These are phyloP conservation scores for Irpex sp. DNA, from an alignment of 1,284 basidiomycete species.

Conservation along the genomic window DNA sequence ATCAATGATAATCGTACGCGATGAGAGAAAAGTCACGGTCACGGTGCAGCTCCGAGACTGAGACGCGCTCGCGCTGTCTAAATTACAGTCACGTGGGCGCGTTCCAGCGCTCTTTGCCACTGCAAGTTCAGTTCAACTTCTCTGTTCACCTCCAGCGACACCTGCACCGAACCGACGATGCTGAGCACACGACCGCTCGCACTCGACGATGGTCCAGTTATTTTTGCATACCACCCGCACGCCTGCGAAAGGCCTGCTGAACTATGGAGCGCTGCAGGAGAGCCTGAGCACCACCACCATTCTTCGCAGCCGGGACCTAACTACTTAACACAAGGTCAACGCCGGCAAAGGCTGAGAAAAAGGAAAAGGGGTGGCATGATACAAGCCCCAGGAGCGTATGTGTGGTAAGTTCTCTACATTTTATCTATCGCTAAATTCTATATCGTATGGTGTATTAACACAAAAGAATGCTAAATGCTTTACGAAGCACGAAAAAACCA, in stretches of 20 bases:
- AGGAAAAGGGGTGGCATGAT: conserved; percentile 32
- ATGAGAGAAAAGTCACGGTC: too few species aligned
- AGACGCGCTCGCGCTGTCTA: not conserved
- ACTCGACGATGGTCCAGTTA: conserved; percentile 22
- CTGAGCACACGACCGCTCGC: conserved; percentile 40
- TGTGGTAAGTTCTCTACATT: conserved; percentile 16
- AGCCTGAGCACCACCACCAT: conserved; percentile 35
- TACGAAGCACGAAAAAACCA: conserved; percentile 3
- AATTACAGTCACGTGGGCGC: not conserved
- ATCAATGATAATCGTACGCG: not conserved
- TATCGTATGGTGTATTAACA: not conserved
- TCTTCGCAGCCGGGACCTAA: conserved; percentile 20
- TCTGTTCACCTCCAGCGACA: not conserved
- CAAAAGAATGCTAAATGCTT: conserved; percentile 6
- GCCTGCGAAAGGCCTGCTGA: conserved; percentile 40
- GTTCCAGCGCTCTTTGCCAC: not conserved
- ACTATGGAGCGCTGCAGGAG: conserved; percentile 44
- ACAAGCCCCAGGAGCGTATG: conserved; percentile 31
- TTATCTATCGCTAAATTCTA: not conserved
- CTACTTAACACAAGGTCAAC: conserved; percentile 27
- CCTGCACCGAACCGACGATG: conserved; percentile 28
- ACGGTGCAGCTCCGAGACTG: too few species aligned
- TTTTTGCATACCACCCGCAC: conserved; percentile 38
- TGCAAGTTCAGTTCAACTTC: not conserved
- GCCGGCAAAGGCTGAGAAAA: conserved; percentile 27